A percentile compares a stretch with the other conserved stretches of the same genome.
These are phyloP conservation scores for Aurantiochytrium sp. DNA, from an alignment of 108 stramenopile species.

Conservation along the genomic window DNA sequence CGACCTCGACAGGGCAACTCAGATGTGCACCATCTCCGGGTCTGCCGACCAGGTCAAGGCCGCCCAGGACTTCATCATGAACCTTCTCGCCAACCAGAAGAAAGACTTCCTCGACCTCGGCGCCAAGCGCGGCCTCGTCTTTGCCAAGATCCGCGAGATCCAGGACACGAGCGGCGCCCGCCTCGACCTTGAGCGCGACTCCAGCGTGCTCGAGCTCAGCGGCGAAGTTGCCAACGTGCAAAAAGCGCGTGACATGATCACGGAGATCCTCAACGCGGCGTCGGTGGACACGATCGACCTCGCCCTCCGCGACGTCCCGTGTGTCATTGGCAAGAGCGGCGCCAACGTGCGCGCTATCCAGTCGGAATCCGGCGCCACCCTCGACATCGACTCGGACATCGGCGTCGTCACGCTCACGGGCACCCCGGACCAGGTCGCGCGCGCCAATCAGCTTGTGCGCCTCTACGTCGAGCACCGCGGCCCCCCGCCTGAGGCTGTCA, in stretches of 20 bases:
- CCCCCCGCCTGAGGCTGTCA: background rate
- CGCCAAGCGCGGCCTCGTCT: constrained; percentile 28
- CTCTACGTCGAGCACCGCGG: constrained; percentile 9
- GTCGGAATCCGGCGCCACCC: background rate
- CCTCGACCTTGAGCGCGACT: constrained; percentile 6
- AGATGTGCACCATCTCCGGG: background rate
- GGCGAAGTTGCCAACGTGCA: background rate
- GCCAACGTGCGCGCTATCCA: background rate
- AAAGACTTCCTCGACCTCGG: background rate
- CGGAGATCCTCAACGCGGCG: background rate
- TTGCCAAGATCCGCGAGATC: background rate
- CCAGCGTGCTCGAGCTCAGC: background rate
- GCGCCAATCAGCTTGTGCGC: background rate
- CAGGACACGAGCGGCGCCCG: constrained; percentile 13
- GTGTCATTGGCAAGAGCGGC: background rate
- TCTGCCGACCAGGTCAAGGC: background rate
- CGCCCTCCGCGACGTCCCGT: background rate
- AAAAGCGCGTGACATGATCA: background rate
- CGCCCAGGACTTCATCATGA: background rate
- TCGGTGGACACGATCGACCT: background rate
- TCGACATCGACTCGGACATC: constrained; percentile 9
- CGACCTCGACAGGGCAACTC: background rate
- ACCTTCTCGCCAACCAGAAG: background rate
- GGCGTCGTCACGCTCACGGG: constrained; percentile 5
- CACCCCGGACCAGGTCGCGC: background rate